Percentiles rank a stretch among this genome's conserved stretches.
These are phyloP conservation scores for Blastomyces silverae DNA, from an alignment of 2,329 filamentous ascomycete species.

Conservation along the genomic window DNA sequence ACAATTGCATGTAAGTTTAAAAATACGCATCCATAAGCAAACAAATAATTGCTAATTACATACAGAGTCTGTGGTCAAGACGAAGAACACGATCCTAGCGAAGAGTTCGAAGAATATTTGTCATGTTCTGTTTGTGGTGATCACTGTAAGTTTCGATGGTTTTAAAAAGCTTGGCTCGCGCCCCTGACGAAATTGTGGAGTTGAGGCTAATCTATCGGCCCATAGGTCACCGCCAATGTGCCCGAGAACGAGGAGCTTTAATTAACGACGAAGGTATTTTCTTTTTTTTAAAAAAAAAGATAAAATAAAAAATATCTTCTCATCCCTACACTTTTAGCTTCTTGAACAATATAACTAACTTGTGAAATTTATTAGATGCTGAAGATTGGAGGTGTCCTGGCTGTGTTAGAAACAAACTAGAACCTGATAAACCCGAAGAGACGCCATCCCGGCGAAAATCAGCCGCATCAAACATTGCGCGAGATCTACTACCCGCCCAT, in stretches of 20 bases:
- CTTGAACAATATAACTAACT: constrained; percentile 23
- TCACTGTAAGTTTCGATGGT: constrained; percentile 58
- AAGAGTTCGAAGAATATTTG: constrained; percentile 73
- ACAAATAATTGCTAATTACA: constrained; percentile 28
- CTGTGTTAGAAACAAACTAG: constrained; percentile 44
- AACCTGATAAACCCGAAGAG: constrained; percentile 29
- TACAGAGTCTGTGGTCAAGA: constrained; percentile 73
- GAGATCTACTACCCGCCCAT: constrained; percentile 64
- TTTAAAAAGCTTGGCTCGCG: constrained; percentile 29
- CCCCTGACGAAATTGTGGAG: constrained; percentile 23
- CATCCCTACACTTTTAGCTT: constrained; percentile 9
- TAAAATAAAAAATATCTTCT: constrained; percentile 8
- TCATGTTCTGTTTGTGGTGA: constrained; percentile 71
- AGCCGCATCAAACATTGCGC: constrained; percentile 59
- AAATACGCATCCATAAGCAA: constrained; percentile 17
- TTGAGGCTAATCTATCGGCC: constrained; percentile 40
- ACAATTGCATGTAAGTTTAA: constrained; percentile 56
- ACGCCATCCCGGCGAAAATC: constrained; percentile 43
- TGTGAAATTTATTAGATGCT: constrained; percentile 42
- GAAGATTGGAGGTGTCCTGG: constrained; percentile 57
- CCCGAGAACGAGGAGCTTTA: constrained; percentile 61
- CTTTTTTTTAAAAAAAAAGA: background rate
- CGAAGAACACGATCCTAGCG: constrained; percentile 73
- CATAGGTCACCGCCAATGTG: constrained; percentile 86
- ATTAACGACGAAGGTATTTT: constrained; percentile 57